These are phyloP conservation scores for Hypoxylon fuscum DNA, from an alignment of 495 filamentous ascomycete species.

Conservation along the genomic window DNA sequence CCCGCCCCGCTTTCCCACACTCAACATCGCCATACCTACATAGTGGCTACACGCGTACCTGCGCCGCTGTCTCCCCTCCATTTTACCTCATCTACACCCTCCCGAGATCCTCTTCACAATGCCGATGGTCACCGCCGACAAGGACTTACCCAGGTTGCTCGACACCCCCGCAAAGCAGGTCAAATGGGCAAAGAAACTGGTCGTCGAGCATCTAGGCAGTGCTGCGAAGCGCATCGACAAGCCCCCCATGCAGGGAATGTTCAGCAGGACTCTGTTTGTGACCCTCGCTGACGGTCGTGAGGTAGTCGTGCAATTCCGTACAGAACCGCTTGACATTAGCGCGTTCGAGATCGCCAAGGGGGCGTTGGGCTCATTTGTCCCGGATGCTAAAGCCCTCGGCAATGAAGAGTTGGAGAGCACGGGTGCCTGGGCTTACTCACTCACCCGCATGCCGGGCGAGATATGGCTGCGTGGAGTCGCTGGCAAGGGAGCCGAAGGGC, in stretches of 20 bases:
- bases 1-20: too few relatives aligned
- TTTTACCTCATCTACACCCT: background rate
- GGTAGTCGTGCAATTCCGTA: slow-evolving; percentile 45
- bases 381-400: slow-evolving; percentile 36
- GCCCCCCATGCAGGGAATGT: slow-evolving; percentile 46
- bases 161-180: slow-evolving; percentile 46
- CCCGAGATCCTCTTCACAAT: slow-evolving; percentile 23
- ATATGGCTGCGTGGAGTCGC: slow-evolving; percentile 39
- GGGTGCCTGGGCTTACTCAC: slow-evolving; percentile 43
- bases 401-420: slow-evolving; percentile 36
- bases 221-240: slow-evolving; percentile 38
- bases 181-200: slow-evolving; percentile 46
- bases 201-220: slow-evolving; percentile 41
- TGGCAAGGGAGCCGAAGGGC: slow-evolving; percentile 36
- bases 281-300: slow-evolving; percentile 41
- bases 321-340: slow-evolving; percentile 38
- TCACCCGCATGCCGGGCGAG: slow-evolving; percentile 41
- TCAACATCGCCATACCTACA: too few relatives aligned
- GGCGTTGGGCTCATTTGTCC: slow-evolving; percentile 39
- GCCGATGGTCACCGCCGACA: slow-evolving; percentile 41
- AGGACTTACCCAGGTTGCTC: slow-evolving; percentile 42
- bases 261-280: slow-evolving; percentile 44
- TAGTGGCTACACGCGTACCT: too few relatives aligned
- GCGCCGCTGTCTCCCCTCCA: too few relatives aligned
- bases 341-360: slow-evolving; percentile 42